Percentiles rank a stretch among this genome's conserved stretches.
Evolutionary conservation across 2,329 filamentous ascomycete species (phyloP).

Genomic region (Pseudogymnoascus sp.): DNA sequence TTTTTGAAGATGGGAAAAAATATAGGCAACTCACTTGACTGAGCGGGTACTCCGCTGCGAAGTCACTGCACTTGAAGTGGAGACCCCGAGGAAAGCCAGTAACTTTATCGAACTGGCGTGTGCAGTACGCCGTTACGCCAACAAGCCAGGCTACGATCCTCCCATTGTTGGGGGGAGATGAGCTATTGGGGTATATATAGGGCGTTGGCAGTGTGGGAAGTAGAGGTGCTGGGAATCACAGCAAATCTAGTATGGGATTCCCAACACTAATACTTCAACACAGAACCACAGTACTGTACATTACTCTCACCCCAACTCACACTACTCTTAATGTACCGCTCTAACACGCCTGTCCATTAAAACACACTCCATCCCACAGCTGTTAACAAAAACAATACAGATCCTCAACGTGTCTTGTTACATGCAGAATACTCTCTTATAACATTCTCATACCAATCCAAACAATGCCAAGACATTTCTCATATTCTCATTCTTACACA

Average conservation of each 20-base stretch:
- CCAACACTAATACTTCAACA: not conserved
- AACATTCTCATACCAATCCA: not conserved
- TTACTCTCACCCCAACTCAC: not conserved
- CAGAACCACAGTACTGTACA: not conserved
- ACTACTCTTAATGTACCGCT: not conserved
- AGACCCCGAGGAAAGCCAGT: not conserved
- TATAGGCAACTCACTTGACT: not conserved
- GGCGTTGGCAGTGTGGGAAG: not conserved
- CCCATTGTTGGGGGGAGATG: not conserved
- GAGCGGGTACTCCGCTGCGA: not conserved
- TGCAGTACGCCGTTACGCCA: not conserved
- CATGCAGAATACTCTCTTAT: not conserved
- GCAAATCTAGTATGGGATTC: not conserved
- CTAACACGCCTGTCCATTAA: not conserved
- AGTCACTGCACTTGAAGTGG: not conserved
- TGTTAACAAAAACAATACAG: not conserved
- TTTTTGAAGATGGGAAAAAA: not conserved
- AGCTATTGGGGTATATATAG: not conserved
- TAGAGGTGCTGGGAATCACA: not conserved
- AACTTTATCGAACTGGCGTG: not conserved
- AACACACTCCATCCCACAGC: not conserved
- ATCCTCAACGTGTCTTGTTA: not conserved
- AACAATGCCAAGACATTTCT: slow-evolving; percentile 3
- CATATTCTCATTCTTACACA: not conserved
- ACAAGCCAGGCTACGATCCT: not conserved